Conservation (phyloP, 768 basidiomycete genomes). For the Tulasnella calospora region DNA sequence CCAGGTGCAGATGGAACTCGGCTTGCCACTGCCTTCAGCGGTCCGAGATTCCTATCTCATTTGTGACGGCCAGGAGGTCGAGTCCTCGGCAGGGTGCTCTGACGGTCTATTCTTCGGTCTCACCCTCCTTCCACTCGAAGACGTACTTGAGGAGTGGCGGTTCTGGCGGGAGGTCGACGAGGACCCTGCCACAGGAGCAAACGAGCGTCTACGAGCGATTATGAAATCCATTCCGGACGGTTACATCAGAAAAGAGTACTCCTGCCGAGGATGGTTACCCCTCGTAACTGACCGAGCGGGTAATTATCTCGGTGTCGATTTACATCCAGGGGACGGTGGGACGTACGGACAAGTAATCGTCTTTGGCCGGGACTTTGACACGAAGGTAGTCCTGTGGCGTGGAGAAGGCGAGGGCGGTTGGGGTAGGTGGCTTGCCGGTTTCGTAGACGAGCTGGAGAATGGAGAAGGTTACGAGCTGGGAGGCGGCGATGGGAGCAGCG, state of each 20-base stretch:
- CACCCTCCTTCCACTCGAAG: constrained; percentile 84
- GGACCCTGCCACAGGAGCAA: constrained; percentile 80
- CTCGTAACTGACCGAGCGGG: constrained; percentile 89
- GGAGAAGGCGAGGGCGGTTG: constrained; percentile 90
- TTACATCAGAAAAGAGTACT: constrained; percentile 87
- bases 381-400: constrained; percentile 89
- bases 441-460: constrained; percentile 86
- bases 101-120: constrained; percentile 96
- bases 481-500: constrained; percentile 48
- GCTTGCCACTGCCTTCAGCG: constrained; percentile 72
- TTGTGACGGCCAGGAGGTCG: constrained; percentile 91
- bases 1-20: constrained; percentile 77
- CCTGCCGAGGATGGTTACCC: constrained; percentile 94
- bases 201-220: constrained; percentile 58
- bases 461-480: constrained; percentile 87
- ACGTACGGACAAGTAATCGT: constrained; percentile 89
- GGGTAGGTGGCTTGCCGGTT: constrained; percentile 88
- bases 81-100: constrained; percentile 78
- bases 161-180: constrained; percentile 95
- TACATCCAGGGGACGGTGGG: constrained; percentile 77
- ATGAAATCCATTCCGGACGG: constrained; percentile 88
- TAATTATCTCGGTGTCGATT: constrained; percentile 94
- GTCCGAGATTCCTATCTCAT: constrained; percentile 87
- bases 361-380: constrained; percentile 98
- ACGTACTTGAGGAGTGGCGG: constrained; percentile 89